Conservation (phyloP, 139 green algal species). For the Chlamydomonas urium region DNA sequence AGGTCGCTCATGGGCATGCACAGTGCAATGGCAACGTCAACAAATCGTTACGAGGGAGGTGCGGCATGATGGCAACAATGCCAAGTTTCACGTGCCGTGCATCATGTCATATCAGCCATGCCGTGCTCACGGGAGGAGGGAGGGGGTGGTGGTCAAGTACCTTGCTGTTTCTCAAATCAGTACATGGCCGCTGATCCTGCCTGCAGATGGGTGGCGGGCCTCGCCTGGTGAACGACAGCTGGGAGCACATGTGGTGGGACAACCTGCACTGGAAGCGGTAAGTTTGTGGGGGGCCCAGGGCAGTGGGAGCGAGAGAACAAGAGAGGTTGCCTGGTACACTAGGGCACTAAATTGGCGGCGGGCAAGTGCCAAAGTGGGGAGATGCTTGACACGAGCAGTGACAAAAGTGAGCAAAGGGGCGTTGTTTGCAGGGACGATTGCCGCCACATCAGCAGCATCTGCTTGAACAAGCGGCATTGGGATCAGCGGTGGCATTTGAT, state of each 20-base stretch:
- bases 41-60: no score
- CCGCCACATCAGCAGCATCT: no score
- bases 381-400: no score
- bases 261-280: slow-evolving; percentile 77
- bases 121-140: not conserved
- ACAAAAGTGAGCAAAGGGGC: not conserved
- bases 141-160: not conserved
- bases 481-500: not conserved
- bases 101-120: not conserved
- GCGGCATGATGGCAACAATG: no score
- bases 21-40: no score
- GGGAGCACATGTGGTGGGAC: slow-evolving; percentile 75
- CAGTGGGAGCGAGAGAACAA: not conserved
- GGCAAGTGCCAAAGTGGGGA: not conserved
- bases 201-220: slow-evolving; percentile 44
- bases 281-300: not conserved
- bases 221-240: slow-evolving; percentile 51
- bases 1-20: no score
- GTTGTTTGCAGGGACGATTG: not conserved
- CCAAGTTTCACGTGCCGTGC: no score
- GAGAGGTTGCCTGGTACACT: not conserved
- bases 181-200: not conserved
- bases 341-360: not conserved
- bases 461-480: no score
- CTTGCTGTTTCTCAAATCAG: not conserved